Conservation (phyloP, 805 yeast species). For the Priceomyces fermenticarens region DNA sequence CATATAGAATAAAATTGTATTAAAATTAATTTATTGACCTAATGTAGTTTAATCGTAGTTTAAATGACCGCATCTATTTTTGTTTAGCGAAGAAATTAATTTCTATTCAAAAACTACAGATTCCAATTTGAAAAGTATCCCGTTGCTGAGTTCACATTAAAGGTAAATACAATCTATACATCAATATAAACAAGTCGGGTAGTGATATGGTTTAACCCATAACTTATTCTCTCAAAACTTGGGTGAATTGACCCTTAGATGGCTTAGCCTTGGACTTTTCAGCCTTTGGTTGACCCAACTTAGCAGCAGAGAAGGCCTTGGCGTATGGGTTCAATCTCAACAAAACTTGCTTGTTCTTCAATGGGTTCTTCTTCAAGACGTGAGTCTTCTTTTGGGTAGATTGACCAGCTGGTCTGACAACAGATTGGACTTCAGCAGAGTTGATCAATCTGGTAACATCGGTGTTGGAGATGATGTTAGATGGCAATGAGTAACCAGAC, state of each 20-base stretch:
- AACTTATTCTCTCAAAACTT: conserved; percentile 50
- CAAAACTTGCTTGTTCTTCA: conserved; percentile 96
- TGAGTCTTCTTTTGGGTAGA: conserved; percentile 89
- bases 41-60: too few relatives aligned
- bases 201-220: background rate
- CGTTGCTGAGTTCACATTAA: too few relatives aligned
- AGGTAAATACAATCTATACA: too few relatives aligned
- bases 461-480: conserved; percentile 90
- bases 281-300: conserved; percentile 81
- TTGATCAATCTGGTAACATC: conserved; percentile 96
- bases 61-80: too few relatives aligned
- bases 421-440: conserved; percentile 99
- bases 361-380: conserved; percentile 96
- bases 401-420: conserved; percentile 94
- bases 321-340: conserved; percentile 99
- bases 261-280: conserved; percentile 60
- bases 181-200: too few relatives aligned
- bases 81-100: too few relatives aligned
- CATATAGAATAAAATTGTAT: background rate
- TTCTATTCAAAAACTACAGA: too few relatives aligned
- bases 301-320: conserved; percentile 90
- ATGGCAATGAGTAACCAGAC: conserved; percentile 88
- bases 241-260: conserved; percentile 68
- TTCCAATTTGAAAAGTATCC: too few relatives aligned
- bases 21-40: too few relatives aligned